Percentiles rank a stretch among this genome's conserved stretches.
Conservation (phyloP, 2,329 filamentous ascomycete genomes). For the Pseudogymnoascus sp. region DNA sequence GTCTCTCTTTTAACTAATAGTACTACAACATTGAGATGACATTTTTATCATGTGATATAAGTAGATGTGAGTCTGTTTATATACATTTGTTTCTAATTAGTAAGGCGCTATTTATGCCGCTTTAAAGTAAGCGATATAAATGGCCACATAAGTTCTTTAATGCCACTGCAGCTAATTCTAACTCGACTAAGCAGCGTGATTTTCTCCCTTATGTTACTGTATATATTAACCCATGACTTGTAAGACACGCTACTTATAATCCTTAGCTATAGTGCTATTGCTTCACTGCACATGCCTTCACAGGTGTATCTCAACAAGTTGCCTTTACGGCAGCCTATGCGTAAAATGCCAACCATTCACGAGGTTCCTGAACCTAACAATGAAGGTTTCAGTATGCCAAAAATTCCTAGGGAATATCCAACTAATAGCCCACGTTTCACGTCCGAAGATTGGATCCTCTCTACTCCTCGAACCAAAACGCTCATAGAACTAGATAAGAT, state of each 20-base stretch:
- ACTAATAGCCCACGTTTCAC: background rate
- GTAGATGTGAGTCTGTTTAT: background rate
- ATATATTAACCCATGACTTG: background rate
- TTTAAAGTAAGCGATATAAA: background rate
- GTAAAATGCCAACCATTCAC: background rate
- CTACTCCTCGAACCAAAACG: background rate
- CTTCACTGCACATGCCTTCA: background rate
- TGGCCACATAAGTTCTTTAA: background rate
- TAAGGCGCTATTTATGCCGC: background rate
- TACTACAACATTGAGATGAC: background rate
- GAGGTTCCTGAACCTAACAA: background rate
- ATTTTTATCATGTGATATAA: background rate
- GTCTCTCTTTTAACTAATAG: background rate
- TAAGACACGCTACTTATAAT: background rate
- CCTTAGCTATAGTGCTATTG: background rate
- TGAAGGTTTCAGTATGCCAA: background rate
- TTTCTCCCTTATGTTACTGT: background rate
- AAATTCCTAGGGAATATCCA: background rate
- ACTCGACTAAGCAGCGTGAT: background rate
- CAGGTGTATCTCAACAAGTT: background rate
- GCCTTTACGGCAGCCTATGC: background rate
- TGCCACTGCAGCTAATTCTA: background rate
- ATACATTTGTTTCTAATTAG: background rate
- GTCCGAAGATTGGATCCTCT: background rate
- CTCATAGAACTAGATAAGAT: background rate